These are phyloP conservation scores for Lycium ferocissimum DNA, from an alignment of 257 asterid genomes.

Conservation along the genomic window DNA sequence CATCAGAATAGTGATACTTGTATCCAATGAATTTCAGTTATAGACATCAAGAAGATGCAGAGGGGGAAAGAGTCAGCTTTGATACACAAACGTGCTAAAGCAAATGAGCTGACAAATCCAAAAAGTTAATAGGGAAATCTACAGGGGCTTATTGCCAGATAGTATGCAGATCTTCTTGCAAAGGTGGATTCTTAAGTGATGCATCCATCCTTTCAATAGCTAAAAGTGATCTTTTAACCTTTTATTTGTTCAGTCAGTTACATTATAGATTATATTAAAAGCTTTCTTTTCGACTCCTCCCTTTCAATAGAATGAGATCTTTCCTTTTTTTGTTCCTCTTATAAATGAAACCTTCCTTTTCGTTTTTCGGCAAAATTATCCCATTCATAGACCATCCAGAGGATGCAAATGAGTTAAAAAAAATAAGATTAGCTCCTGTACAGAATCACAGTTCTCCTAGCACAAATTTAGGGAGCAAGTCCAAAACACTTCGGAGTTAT, in stretches of 20 bases:
- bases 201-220: background rate
- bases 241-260: background rate
- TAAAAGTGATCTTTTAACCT: too few species aligned
- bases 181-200: background rate
- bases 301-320: background rate
- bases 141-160: background rate
- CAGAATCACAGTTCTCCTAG: too few species aligned
- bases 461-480: background rate
- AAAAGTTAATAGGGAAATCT: too few species aligned
- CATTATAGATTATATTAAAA: background rate
- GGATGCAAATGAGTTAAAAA: background rate
- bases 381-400: background rate
- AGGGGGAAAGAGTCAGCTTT: too few species aligned
- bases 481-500: background rate
- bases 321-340: background rate
- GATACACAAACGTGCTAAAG: too few species aligned
- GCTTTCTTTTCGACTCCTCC: background rate
- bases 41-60: too few species aligned
- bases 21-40: constrained; percentile 10
- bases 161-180: constrained; percentile 11
- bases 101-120: too few species aligned
- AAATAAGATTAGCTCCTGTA: too few species aligned
- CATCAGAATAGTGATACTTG: constrained; percentile 15
- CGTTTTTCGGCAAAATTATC: background rate
- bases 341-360: background rate